These are phyloP conservation scores for Gossypium davidsonii DNA, from an alignment of 441 rosid genomes.

Conservation along the genomic window DNA sequence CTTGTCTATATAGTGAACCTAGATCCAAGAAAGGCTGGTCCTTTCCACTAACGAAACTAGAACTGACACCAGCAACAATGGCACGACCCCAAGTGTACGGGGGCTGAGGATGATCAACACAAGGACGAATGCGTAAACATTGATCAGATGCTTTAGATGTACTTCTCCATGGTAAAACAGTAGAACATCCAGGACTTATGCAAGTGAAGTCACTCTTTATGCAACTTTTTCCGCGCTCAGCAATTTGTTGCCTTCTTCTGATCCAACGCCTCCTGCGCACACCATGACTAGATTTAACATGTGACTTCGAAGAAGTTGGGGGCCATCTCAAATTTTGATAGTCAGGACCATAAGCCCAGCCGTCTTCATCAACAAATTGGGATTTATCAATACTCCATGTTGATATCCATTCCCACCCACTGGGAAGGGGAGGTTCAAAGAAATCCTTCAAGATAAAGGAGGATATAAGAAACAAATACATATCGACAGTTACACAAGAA, in stretches of 20 bases:
- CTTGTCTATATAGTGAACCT: conserved; percentile 57
- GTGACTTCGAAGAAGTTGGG: conserved; percentile 35
- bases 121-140: conserved; percentile 73
- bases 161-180: conserved; percentile 85
- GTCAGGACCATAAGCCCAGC: conserved; percentile 66
- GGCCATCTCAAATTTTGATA: conserved; percentile 55
- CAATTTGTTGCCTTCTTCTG: conserved; percentile 39
- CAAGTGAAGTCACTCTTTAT: conserved; percentile 26
- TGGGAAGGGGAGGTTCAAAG: conserved; percentile 50
- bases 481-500: background rate
- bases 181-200: conserved; percentile 64
- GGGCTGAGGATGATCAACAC: conserved; percentile 39
- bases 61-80: conserved; percentile 49
- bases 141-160: conserved; percentile 59
- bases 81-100: conserved; percentile 64
- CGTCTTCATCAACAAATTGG: conserved; percentile 48
- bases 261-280: conserved; percentile 64
- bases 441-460: conserved; percentile 42
- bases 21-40: conserved; percentile 76
- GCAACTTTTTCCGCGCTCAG: conserved; percentile 20
- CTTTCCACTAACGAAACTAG: conserved; percentile 55
- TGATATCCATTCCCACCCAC: conserved; percentile 67
- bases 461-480: background rate
- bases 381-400: conserved; percentile 60
- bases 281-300: conserved; percentile 35